Percentiles rank a stretch among this genome's conserved stretches.
Conservation (phyloP, 768 basidiomycete species). For the Trametes sanguinea region DNA sequence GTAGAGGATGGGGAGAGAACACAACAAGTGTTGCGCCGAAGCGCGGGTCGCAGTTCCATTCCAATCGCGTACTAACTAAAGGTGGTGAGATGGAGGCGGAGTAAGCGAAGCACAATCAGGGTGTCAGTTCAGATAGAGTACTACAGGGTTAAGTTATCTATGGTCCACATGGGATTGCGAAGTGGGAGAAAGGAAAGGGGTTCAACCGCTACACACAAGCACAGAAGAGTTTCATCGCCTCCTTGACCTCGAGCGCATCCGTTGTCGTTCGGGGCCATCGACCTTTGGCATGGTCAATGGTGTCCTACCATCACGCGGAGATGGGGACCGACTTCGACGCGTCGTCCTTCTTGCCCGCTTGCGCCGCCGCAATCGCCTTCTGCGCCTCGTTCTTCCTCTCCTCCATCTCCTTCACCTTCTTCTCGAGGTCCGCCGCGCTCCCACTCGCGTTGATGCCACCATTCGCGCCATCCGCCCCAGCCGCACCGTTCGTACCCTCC, state of each 20-base stretch:
- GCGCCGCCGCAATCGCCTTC: constrained; percentile 65
- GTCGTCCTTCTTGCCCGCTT: constrained; percentile 65
- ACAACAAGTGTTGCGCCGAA: too few species aligned
- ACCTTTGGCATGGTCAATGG: not conserved
- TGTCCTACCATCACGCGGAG: constrained; percentile 26
- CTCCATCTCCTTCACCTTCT: constrained; percentile 64
- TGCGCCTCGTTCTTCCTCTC: constrained; percentile 63
- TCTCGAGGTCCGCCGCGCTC: constrained; percentile 40
- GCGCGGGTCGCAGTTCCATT: too few species aligned
- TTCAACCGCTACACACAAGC: not conserved
- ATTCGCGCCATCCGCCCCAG: constrained; percentile 41
- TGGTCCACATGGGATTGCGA: not conserved
- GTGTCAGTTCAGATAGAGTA: constrained; percentile 9
- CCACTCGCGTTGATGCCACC: constrained; percentile 33
- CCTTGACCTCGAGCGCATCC: not conserved
- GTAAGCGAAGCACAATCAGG: too few species aligned
- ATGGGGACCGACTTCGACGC: constrained; percentile 46
- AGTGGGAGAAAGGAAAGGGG: not conserved
- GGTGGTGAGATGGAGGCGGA: too few species aligned
- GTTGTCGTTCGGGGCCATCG: not conserved
- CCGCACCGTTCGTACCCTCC: constrained; percentile 26
- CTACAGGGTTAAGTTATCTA: constrained; percentile 18
- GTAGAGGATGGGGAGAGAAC: too few species aligned
- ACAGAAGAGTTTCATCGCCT: not conserved
- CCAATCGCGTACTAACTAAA: too few species aligned